These are phyloP conservation scores for Spizellomyces punctatus DNA, from an alignment of 192 early-diverging fungal genomes.

Conservation along the genomic window DNA sequence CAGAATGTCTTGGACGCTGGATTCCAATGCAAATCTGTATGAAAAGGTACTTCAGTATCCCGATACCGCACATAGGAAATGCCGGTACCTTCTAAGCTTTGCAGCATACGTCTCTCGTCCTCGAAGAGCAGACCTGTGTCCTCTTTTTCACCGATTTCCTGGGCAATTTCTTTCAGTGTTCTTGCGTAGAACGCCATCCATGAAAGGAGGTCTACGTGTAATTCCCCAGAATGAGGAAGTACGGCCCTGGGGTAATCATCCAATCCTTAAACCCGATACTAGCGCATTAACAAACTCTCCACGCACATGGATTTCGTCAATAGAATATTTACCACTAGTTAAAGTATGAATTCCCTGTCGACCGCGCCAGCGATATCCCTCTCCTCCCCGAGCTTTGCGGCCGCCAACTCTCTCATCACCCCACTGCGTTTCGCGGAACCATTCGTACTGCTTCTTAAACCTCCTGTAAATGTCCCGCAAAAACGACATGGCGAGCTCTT, in stretches of 20 bases:
- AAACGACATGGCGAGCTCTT: slow-evolving; percentile 8
- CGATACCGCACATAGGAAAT: no score
- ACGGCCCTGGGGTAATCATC: slow-evolving; percentile 91
- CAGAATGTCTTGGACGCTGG: slow-evolving; percentile 60
- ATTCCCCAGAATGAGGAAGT: slow-evolving; percentile 70
- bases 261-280: slow-evolving; percentile 52
- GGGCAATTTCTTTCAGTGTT: slow-evolving; percentile 61
- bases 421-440: slow-evolving; percentile 79
- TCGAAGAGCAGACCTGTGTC: slow-evolving; percentile 61
- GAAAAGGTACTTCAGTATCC: background rate
- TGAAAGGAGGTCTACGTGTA: slow-evolving; percentile 77
- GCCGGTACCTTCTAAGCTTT: no score
- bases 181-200: slow-evolving; percentile 72
- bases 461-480: slow-evolving; percentile 61
- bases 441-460: slow-evolving; percentile 70
- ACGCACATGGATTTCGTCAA: background rate
- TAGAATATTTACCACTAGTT: slow-evolving; percentile 64
- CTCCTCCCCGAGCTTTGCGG: slow-evolving; percentile 43
- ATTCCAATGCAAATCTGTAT: slow-evolving; percentile 71
- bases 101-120: slow-evolving; percentile 54
- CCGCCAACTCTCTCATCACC: slow-evolving; percentile 62
- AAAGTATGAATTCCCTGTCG: slow-evolving; percentile 81
- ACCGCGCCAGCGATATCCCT: slow-evolving; percentile 90
- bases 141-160: slow-evolving; percentile 52
- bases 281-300: background rate